phyloP scores from a whole-genome alignment of 192 early-diverging fungal species.

The Podila epigama region DNA sequence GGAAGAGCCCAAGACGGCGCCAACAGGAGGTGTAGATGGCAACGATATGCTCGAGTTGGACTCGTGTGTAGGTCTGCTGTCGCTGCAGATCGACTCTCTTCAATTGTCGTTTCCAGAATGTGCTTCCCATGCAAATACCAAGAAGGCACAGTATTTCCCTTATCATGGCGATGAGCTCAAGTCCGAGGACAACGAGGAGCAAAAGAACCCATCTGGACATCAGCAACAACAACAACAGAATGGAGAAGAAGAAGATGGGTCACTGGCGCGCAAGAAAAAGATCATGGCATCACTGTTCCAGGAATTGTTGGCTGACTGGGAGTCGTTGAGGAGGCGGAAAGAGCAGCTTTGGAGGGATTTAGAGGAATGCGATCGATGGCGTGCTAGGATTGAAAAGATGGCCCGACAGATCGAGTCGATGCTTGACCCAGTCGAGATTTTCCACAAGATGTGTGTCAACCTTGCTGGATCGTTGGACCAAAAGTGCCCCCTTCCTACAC shows the following conservation, averaged over 20 bases:
- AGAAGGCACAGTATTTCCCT: not conserved
- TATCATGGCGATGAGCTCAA: too few species aligned
- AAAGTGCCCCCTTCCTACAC: not conserved
- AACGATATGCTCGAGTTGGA: constrained; percentile 48
- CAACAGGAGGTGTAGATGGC: constrained; percentile 23
- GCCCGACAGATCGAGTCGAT: constrained; percentile 44
- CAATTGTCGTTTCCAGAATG: constrained; percentile 45
- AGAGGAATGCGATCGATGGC: constrained; percentile 42
- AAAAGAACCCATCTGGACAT: not conserved
- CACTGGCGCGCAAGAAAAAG: constrained; percentile 33
- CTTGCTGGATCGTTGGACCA: constrained; percentile 16
- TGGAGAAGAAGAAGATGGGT: not conserved
- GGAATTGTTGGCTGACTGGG: constrained; percentile 19
- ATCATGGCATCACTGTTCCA: constrained; percentile 13
- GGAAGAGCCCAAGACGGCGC: not conserved
- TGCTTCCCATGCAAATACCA: not conserved
- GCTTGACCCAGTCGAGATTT: constrained; percentile 46
- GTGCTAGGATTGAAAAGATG: constrained; percentile 42
- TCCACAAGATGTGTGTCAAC: constrained; percentile 39
- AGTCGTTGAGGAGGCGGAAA: constrained; percentile 9
- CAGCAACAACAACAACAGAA: not conserved
- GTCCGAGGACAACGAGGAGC: too few species aligned
- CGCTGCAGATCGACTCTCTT: constrained; percentile 23
- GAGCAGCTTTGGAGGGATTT: constrained; percentile 45
- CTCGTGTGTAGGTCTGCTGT: constrained; percentile 28